Percentiles rank a stretch among this genome's conserved stretches.
Conservation (phyloP, 1,284 basidiomycete species). For the Ganoderma meredithae region DNA sequence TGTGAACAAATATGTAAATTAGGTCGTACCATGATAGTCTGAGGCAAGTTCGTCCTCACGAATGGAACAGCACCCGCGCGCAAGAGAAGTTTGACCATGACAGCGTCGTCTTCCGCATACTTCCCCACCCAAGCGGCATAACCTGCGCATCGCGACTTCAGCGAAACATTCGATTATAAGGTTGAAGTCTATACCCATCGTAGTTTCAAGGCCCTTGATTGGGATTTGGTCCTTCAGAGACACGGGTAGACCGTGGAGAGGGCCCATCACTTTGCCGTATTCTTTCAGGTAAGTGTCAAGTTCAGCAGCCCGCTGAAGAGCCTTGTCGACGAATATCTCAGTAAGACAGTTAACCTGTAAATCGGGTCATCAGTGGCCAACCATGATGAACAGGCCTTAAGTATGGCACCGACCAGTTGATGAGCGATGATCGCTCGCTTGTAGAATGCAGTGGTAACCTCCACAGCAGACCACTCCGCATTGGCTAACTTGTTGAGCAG, state of each 20-base stretch:
- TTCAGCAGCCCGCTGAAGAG: conserved; percentile 49
- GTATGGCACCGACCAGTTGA: conserved; percentile 51
- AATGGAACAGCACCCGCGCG: conserved; percentile 72
- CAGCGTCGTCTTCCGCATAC: conserved; percentile 35
- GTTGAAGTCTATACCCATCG: conserved; percentile 50
- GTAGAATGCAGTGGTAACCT: conserved; percentile 53
- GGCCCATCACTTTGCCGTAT: conserved; percentile 50
- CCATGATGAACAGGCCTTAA: neutral
- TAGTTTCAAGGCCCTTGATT: conserved; percentile 63
- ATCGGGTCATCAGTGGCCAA: neutral
- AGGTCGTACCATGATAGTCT: conserved; percentile 52
- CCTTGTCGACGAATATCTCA: conserved; percentile 54
- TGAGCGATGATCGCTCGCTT: conserved; percentile 58
- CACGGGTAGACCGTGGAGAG: conserved; percentile 59
- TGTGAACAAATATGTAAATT: neutral
- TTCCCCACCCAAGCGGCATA: conserved; percentile 42
- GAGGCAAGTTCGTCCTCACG: conserved; percentile 76
- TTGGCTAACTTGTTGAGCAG: conserved; percentile 49
- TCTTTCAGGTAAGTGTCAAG: conserved; percentile 50
- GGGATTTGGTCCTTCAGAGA: conserved; percentile 59
- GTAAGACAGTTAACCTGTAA: conserved; percentile 54
- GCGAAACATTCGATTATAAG: conserved; percentile 14
- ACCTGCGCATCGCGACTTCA: conserved; percentile 30
- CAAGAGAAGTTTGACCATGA: conserved; percentile 65
- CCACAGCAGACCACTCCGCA: conserved; percentile 44